Evolutionary conservation across 768 basidiomycete genomes (phyloP), one percentile per base, ranked within the genome.

Genomic region (Pleurotus salmoneostramineus): DNA sequence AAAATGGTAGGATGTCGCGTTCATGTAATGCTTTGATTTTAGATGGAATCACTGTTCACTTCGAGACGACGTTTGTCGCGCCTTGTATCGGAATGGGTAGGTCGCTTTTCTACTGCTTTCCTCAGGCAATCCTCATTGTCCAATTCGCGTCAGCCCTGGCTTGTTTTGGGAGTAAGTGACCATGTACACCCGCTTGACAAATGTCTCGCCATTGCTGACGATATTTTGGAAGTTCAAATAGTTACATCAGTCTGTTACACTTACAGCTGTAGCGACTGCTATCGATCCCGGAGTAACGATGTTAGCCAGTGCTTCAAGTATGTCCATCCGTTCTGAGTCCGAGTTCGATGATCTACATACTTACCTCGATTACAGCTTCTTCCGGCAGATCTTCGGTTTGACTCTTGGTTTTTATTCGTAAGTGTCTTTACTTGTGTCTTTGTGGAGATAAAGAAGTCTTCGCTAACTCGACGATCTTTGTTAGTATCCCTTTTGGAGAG

Each of bases 331-430:
- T n/a, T n/a, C n/a, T n/a, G 12, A 21, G 14, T 14, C 10, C 21
- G 31, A 27, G 21, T 3, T 27, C 27, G 44, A 5, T 14, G 27
- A 40, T 50, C 14, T 35, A 27, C 17, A 52, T 46, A 15, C 43
- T 48, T 15, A 34, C n/a, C 34, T 14, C 43, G 27, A 21, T 17
- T 44, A 37, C 42, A 75, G 71, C 51, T 71, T 75, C 56, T 71
- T 74, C 54, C 68, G 74, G 10, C 74, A 75, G 47, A 46, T 69
- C 27, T 73, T 75, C 45, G 74, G 74, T 12, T 64, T 74, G 35
- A 73, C 72, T 2, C 62, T 74, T 6, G 74, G 70, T 6, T 75
- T 75, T 58, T 75, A 75, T 62, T 74, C 73, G 73, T 73, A 57
- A 50, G 69, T 58, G n/a, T 3, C 3, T 27, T 27, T 3, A 27